phyloP scores from a whole-genome alignment of 129 eudicot genomes.

The Lactuca sativa region DNA sequence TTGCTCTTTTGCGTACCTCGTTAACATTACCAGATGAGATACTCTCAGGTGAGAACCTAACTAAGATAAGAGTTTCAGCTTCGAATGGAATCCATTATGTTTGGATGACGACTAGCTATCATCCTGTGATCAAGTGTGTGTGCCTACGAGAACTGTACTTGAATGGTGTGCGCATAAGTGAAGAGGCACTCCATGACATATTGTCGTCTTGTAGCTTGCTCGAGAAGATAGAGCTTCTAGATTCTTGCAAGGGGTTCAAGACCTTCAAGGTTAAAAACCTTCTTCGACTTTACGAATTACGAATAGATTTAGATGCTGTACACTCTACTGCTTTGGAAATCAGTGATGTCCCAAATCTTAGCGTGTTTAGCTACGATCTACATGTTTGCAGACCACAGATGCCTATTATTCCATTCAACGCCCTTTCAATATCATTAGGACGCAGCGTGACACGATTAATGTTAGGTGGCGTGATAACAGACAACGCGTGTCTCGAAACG shows the following conservation, averaged over 20 bases:
- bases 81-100: too few species aligned
- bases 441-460: background rate
- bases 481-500: background rate
- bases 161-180: too few species aligned
- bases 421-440: background rate
- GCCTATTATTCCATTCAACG: background rate
- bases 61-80: background rate
- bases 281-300: background rate
- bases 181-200: too few species aligned
- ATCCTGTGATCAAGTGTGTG: too few species aligned
- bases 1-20: background rate
- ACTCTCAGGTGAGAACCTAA: background rate
- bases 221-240: too few species aligned
- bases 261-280: background rate
- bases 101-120: too few species aligned
- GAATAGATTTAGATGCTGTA: background rate
- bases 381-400: background rate
- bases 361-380: background rate
- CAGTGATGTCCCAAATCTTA: too few species aligned
- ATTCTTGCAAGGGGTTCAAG: too few species aligned
- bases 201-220: too few species aligned
- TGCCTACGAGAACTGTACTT: too few species aligned
- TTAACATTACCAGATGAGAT: slow-evolving; percentile 6
- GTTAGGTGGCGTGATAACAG: background rate
- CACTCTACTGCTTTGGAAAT: background rate